Base-by-base conservation (phyloP, 2,329 filamentous ascomycete genomes). In the Delphinella strobiligena region DNA sequence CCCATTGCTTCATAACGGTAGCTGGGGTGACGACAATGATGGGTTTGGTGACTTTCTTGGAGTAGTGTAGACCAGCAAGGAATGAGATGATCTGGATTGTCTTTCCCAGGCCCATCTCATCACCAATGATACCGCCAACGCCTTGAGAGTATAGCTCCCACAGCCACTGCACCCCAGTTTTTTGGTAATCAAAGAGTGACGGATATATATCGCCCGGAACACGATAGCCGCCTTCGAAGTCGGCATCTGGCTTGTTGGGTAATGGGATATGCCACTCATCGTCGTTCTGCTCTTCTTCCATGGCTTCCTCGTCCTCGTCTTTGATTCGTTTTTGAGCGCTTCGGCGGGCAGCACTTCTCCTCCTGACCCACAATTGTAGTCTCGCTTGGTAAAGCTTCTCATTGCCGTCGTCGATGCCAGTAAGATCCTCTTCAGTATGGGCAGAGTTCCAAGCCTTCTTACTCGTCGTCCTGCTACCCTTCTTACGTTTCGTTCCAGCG, bases 21-120 rank as follows among this genome's bases (percentile, higher is more conserved):
- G 89, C 89, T 2, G 91, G 91, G 37, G 87, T 88, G 3, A 98
- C 87, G 5, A 98, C 75, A 44, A 98, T 85, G 32, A 93, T 78
- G 0, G 91, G 91, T 44, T 85, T 85, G 16, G 73, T 75, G 16
- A 96, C 72, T 52, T 79, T 83, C 49, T 81, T 83, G 61, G 87
- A 96, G 60, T 95, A 88, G 56, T 98, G 91, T 7, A 98, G 65
- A 2, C 86, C 85, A 2, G 91, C 88, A 36, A 98, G 68, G 51
- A 93, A 93, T 0, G 86, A 79, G 37, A 84, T 83, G 34, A 78
- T 70, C 53, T 84, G 80, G 18, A 84, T 81, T 2, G 91, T 98
- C 63, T 98, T 98, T 3, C 91, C 91, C n/a, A 98, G 66, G 1
- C 93, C 91, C 91, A 98, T 98, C 60, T 98, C 91, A 54, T 98